Base-by-base conservation (phyloP, 2,329 filamentous ascomycete genomes). In the Leptographium wingfieldii region DNA sequence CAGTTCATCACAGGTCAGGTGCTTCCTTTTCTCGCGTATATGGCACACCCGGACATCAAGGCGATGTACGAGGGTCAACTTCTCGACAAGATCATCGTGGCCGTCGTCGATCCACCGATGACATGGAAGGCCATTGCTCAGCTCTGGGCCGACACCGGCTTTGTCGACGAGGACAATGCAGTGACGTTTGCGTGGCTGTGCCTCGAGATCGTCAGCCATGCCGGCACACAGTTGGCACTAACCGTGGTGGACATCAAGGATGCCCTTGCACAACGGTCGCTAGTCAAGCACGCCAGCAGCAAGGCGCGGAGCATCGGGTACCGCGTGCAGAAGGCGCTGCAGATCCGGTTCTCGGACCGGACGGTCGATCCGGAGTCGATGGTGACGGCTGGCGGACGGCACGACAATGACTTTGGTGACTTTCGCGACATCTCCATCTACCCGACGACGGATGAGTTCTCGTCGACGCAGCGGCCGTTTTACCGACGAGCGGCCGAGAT, bases 361-460 rank as follows among this genome's bases (percentile, higher is more conserved):
- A 46, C 48, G 22, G 33, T 54, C 25, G 49, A 54, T 6, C 4
- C 48, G 3, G 49, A 31, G 2, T 52, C n/a, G 27, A 5, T 29
- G 19, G 31, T 3, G 33, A 43, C 38, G 67, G 78, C 85, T 0
- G 87, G 87, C 0, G 86, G 86, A 0, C 78, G 87, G 0, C 87
- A 92, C 63, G 85, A 91, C 68, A 92, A 92, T 59, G 87, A 91
- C 65, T 80, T 80, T 66, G 72, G 66, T 1, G 76, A 88, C 63
- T 85, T 84, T 64, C 76, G 80, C 0, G 61, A 82, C 0, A 82
- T 89, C 40, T 71, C 78, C 2, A 83, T 90, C 16, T 77, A 82
- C 55, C 88, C 87, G 0, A 90, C 86, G 0, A 69, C 77, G 0
- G 81, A 86, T 56, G 87, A 91, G 66, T 74, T 90, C 1, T 61